Percentiles rank a stretch among this genome's conserved stretches.
phyloP scores from a whole-genome alignment of 176 grass and related monocot genomes.

The Hordeum marinum region DNA sequence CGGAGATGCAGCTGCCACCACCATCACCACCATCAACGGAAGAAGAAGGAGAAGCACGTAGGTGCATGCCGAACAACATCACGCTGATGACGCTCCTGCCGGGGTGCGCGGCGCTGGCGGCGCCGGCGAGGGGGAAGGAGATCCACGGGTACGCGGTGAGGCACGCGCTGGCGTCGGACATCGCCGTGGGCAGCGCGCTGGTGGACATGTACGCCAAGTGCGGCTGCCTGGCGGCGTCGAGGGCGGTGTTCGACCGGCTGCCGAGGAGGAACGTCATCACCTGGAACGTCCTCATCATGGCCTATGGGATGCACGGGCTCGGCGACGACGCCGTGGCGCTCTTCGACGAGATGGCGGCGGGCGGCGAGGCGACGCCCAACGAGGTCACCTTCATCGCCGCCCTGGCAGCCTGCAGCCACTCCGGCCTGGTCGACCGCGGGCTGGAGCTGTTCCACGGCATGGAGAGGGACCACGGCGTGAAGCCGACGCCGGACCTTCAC shows the following conservation, averaged over 20 bases:
- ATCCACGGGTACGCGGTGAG: conserved; percentile 72
- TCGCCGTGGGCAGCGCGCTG: conserved; percentile 74
- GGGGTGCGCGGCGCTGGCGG: conserved; percentile 58
- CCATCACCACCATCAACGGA: neutral
- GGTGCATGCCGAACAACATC: conserved; percentile 56
- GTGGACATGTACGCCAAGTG: conserved; percentile 98
- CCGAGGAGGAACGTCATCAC: conserved; percentile 73
- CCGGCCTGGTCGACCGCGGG: conserved; percentile 63
- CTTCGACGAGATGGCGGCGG: conserved; percentile 61
- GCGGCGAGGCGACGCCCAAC: conserved; percentile 60
- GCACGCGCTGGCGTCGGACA: conserved; percentile 46
- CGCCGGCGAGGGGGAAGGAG: conserved; percentile 79
- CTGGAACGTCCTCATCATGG: conserved; percentile 99
- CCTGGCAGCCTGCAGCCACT: conserved; percentile 86
- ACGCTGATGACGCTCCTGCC: conserved; percentile 89
- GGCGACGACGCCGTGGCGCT: conserved; percentile 55
- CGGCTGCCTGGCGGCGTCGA: conserved; percentile 45
- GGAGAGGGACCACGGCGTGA: conserved; percentile 47
- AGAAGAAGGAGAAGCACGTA: neutral
- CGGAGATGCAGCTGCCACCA: conserved; percentile 52
- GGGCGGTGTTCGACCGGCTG: conserved; percentile 65
- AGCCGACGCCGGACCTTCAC: conserved; percentile 57
- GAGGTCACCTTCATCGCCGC: conserved; percentile 82
- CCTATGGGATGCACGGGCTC: conserved; percentile 85
- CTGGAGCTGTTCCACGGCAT: conserved; percentile 64